phyloP scores from a whole-genome alignment of 192 early-diverging fungal genomes.

The Mortierella hygrophila region DNA sequence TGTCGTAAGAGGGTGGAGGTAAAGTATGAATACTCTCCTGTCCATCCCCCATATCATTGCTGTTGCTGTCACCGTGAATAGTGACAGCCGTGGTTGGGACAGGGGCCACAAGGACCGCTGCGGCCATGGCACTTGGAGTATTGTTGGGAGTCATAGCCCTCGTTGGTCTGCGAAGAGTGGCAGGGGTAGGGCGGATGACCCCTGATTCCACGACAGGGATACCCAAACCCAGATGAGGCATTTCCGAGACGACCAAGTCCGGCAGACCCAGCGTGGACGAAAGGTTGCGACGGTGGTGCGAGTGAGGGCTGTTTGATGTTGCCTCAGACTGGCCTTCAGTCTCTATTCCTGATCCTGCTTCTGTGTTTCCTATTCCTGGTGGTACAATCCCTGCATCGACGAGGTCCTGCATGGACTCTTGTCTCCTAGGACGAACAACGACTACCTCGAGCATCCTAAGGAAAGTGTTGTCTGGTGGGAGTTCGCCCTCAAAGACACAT shows the following conservation, averaged over 20 bases:
- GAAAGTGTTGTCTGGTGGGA: constrained; percentile 5
- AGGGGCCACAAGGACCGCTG: background rate
- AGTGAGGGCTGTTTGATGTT: background rate
- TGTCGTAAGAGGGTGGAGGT: constrained; percentile 12
- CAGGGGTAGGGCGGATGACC: background rate
- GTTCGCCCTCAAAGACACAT: constrained; percentile 16
- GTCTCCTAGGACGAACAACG: background rate
- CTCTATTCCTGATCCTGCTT: background rate
- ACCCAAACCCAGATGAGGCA: background rate
- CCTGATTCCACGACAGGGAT: background rate
- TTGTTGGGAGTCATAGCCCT: background rate
- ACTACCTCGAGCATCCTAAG: background rate
- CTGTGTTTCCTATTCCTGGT: background rate
- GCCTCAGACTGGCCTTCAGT: background rate
- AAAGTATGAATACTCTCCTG: background rate
- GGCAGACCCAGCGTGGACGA: background rate
- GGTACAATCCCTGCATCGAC: background rate
- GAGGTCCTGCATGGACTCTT: background rate
- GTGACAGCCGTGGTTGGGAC: background rate
- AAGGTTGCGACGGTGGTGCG: background rate
- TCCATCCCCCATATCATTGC: background rate
- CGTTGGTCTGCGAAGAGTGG: background rate
- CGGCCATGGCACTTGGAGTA: background rate
- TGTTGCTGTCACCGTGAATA: background rate
- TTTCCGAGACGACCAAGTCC: background rate